Evolutionary conservation across 2,329 filamentous ascomycete species (phyloP), one percentile per base, ranked within the genome.

Genomic region (Helotiales sp.): DNA sequence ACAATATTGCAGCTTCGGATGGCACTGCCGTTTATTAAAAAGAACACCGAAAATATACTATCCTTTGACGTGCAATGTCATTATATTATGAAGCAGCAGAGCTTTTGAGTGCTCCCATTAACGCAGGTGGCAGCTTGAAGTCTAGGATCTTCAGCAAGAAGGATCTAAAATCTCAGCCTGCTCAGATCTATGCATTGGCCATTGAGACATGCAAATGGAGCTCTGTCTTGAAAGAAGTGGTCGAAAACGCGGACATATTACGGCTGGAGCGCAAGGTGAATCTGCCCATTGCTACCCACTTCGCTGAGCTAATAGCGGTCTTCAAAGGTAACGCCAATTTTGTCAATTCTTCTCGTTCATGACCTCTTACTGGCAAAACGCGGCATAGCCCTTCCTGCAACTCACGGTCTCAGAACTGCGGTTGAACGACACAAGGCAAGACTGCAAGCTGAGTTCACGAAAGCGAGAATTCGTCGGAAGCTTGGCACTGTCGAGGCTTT

Each of bases 181-280:
- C 87, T 10, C 90, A 96, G 70, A 79, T 98, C 7, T 98, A 95
- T 71, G 95, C 95, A 8, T 79, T 99, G 33, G 88, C 92, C 22
- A 83, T 88, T 22, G 93, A 98, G 74, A 86, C 90, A 1, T 87
- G 89, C 65, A 98, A 96, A 85, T 97, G 93, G 91, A 95, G 93
- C 67, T 72, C 79, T 3, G 80, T 97, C 2, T 76, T 99, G 48
- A 91, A 91, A 68, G 92, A 96, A 69, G 88, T 97, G n/a, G 85
- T 99, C 69, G 91, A 97, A 66, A 85, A 82, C 63, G 83, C 91
- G 1, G 88, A 85, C 3, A 76, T 98, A 33, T 76, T 98, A 33
- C 81, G 81, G n/a, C 76, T 86, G 9, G 95, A 99, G 77, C 87
- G 85, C 63, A 96, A 96, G 85, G 93, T 40, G 5, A 5, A 6